Evolutionary conservation across 371 early-diverging fungal species (phyloP).

Genomic region (Mucor piriformis): DNA sequence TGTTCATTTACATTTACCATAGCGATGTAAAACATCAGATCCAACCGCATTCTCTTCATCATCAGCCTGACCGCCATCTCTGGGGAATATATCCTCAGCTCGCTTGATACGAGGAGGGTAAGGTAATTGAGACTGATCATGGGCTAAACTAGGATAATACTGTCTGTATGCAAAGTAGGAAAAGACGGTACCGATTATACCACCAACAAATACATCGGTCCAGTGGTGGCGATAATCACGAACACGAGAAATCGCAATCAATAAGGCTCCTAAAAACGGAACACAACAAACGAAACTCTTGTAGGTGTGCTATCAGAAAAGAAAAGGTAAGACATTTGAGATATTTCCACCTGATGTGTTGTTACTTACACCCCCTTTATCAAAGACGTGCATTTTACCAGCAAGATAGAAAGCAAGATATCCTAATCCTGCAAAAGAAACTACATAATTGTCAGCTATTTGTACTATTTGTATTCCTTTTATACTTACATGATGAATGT

Average conservation of each 20-base stretch:
- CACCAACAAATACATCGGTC: slow-evolving; percentile 78
- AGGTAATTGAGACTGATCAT: slow-evolving; percentile 23
- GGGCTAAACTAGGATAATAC: slow-evolving; percentile 29
- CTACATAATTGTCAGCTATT: slow-evolving; percentile 14
- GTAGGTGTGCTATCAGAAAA: slow-evolving; percentile 51
- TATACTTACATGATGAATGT: slow-evolving; percentile 73
- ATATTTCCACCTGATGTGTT: neutral
- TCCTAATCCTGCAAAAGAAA: slow-evolving; percentile 77
- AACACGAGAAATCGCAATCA: slow-evolving; percentile 75
- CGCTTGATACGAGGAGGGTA: slow-evolving; percentile 22
- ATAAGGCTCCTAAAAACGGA: slow-evolving; percentile 66
- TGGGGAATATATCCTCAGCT: slow-evolving; percentile 17
- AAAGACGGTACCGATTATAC: slow-evolving; percentile 50
- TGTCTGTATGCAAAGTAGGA: slow-evolving; percentile 72
- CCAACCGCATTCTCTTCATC: slow-evolving; percentile 18
- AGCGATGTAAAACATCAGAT: neutral
- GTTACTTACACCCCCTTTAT: slow-evolving; percentile 55
- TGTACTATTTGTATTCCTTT: too few relatives aligned
- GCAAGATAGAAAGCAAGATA: slow-evolving; percentile 73
- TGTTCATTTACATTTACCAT: slow-evolving; percentile 10
- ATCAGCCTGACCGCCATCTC: slow-evolving; percentile 4
- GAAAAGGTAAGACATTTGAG: neutral
- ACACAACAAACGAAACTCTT: slow-evolving; percentile 65
- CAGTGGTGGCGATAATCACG: slow-evolving; percentile 85
- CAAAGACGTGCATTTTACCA: slow-evolving; percentile 71